Evolutionary conservation across 2,329 filamentous ascomycete species (phyloP).

Genomic region (Elsinoe ampelina): DNA sequence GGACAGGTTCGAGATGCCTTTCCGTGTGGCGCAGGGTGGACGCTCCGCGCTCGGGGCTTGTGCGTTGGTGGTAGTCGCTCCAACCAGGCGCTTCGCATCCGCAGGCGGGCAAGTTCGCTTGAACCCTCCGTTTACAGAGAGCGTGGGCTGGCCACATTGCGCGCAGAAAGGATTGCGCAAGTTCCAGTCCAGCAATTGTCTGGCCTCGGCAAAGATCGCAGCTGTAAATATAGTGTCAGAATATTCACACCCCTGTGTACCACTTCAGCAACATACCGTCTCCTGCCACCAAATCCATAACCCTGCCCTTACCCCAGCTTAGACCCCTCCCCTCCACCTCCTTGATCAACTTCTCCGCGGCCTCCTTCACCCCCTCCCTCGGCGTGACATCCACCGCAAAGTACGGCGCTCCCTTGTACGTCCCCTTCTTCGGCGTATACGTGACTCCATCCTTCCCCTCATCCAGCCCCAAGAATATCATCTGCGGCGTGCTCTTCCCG

Average conservation of each 20-base stretch:
- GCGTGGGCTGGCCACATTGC: slow-evolving; percentile 72
- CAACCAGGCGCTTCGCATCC: slow-evolving; percentile 43
- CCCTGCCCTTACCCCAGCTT: slow-evolving; percentile 57
- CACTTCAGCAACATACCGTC: slow-evolving; percentile 43
- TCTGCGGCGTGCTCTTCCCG: slow-evolving; percentile 52
- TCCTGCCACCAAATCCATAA: slow-evolving; percentile 51
- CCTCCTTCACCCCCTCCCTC: slow-evolving; percentile 47
- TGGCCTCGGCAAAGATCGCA: slow-evolving; percentile 81
- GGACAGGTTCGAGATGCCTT: slow-evolving; percentile 77
- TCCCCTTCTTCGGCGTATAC: slow-evolving; percentile 55
- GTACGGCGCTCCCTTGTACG: slow-evolving; percentile 69
- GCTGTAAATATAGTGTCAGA: slow-evolving; percentile 41
- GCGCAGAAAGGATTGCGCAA: slow-evolving; percentile 83
- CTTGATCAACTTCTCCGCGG: slow-evolving; percentile 52
- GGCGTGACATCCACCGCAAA: slow-evolving; percentile 88
- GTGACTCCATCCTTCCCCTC: slow-evolving; percentile 44
- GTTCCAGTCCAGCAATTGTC: slow-evolving; percentile 91
- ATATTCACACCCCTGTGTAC: not conserved
- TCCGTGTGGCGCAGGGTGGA: slow-evolving; percentile 67
- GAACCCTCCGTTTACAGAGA: slow-evolving; percentile 69
- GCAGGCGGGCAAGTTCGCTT: slow-evolving; percentile 70
- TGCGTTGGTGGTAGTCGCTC: slow-evolving; percentile 26
- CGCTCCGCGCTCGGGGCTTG: slow-evolving; percentile 34
- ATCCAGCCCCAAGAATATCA: slow-evolving; percentile 79
- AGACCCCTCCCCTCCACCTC: slow-evolving; percentile 52